A percentile compares a stretch with the other conserved stretches of the same genome.
Conservation (phyloP, 768 basidiomycete species). For the Dentipellis sp. region DNA sequence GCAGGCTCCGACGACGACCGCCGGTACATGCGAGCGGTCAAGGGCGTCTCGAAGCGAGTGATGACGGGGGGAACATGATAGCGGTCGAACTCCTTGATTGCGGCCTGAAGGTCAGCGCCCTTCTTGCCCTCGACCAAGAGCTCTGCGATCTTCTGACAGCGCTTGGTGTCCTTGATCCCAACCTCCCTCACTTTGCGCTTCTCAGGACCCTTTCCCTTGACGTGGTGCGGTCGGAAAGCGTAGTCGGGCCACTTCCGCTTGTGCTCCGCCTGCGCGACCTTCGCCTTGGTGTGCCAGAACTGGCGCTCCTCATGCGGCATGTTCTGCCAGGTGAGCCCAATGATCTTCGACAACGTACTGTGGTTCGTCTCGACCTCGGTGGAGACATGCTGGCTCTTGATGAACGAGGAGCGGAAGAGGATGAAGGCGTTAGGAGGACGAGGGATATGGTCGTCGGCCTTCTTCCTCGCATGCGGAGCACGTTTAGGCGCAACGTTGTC, state of each 20-base stretch:
- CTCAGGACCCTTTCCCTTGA: conserved; percentile 30
- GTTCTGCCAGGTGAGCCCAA: conserved; percentile 76
- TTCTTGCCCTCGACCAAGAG: conserved; percentile 37
- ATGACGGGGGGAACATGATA: conserved; percentile 48
- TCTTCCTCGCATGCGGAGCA: conserved; percentile 56
- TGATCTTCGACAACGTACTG: conserved; percentile 77
- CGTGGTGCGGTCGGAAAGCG: conserved; percentile 58
- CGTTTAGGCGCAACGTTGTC: conserved; percentile 30
- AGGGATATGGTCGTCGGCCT: conserved; percentile 67
- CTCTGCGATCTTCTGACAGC: conserved; percentile 61
- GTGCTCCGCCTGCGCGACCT: conserved; percentile 63
- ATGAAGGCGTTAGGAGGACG: conserved; percentile 85
- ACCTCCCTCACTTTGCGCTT: conserved; percentile 56
- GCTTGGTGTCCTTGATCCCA: conserved; percentile 50
- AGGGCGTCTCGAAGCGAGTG: conserved; percentile 64
- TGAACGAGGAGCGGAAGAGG: conserved; percentile 77
- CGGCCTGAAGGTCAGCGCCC: conserved; percentile 26
- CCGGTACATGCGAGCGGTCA: conserved; percentile 61
- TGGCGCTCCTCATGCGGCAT: conserved; percentile 68
- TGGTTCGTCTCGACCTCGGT: conserved; percentile 75
- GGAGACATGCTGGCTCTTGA: conserved; percentile 70
- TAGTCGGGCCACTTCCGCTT: conserved; percentile 70
- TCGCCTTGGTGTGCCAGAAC: conserved; percentile 72
- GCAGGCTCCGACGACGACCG: conserved; percentile 51
- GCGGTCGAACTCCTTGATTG: conserved; percentile 32